Base-by-base conservation (phyloP, 1,284 basidiomycete species). In the Ganoderma lingzhi region DNA sequence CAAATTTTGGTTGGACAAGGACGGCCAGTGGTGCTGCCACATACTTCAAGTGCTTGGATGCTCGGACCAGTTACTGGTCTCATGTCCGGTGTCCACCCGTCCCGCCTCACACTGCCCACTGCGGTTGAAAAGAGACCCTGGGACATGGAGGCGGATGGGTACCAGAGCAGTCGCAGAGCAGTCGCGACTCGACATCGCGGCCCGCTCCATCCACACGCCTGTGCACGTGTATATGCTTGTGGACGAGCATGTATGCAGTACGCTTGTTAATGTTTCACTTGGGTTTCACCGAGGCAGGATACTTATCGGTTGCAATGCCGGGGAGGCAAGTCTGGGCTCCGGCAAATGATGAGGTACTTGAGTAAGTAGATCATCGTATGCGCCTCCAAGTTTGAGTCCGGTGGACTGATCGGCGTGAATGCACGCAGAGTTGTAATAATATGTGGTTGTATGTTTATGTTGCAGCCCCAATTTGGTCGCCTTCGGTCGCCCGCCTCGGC, bases 201-300 rank as follows among this genome's bases (percentile, higher is more conserved):
- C 48, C 23, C 3, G 6, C 30, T 32, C 30, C 30, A n/a, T 10
- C 28, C 28, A 17, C 2, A 4, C 6, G 0, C 53, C 12, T 17
- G 32, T 9, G 53, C 53, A 55, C 51, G 51, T 35, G 14, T 56
- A 56, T 56, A 23, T 56, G 53, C 15, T 35, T 56, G 53, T 56
- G 53, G 53, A 35, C 30, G 14, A 28, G 30, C 30, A 35, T 56
- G 53, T 56, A 56, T 32, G 53, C 53, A 17, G 30, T 19, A 56
- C 53, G 30, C 19, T 56, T 23, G 53, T 56, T 56, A 12, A 35
- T 32, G 48, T 51, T 28, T 51, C 48, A 51, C 48, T 14, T 51
- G 19, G 8, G 17, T 8, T 53, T n/a, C 51, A 30, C 23, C 10
- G 14, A 28, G 6, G 14, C 19, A n/a, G 19, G 9, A 9, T 48